Evolutionary conservation across 1,284 basidiomycete genomes (phyloP), one percentile per base, ranked within the genome.

Genomic region (Amylostereum areolatum): DNA sequence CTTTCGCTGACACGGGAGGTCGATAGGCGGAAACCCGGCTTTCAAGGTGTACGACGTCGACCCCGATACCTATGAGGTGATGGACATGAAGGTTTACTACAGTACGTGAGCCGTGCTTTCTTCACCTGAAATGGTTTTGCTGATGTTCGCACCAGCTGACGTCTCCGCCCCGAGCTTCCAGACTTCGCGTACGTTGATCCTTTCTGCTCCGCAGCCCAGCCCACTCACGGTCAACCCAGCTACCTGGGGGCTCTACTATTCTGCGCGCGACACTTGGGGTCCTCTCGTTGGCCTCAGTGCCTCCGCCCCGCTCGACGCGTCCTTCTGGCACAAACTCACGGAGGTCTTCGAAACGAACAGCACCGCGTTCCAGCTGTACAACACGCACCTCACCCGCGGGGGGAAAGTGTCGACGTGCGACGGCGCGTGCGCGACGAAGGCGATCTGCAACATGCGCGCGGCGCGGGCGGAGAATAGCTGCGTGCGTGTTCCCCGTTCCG

Each of bases 261-360:
- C 76, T 27, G 81, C 80, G 1, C 73, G 81, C 3, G 62, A 67
- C 27, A 65, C 68, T 8, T 83, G 78, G 52, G 75, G 74, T 0
- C 64, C 74, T 12, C 65, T 73, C 5, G 71, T 74, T 35, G 65
- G 68, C 49, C 53, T 63, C 24, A 18, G 48, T 4, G 58, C 58
- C 43, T 53, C 33, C 25, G 57, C 59, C 2, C 54, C 66, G 3
- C 63, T 75, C 12, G 63, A 65, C 48, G 71, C 78, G 2, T 61
- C 71, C 8, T 83, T 83, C 65, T 84, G 81, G 81, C 81, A 83
- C 57, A 64, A 67, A 49, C 67, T 83, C 3, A 82, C 81, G 0
- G 78, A 81, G 52, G 74, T 70, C 0, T 78, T 81, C 51, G 71
- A 65, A 46, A 52, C 60, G 11, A 74, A 81, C 54, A 70, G 76